Evolutionary conservation across 805 yeast genomes (phyloP).

Genomic region (Lipomyces sp.): DNA sequence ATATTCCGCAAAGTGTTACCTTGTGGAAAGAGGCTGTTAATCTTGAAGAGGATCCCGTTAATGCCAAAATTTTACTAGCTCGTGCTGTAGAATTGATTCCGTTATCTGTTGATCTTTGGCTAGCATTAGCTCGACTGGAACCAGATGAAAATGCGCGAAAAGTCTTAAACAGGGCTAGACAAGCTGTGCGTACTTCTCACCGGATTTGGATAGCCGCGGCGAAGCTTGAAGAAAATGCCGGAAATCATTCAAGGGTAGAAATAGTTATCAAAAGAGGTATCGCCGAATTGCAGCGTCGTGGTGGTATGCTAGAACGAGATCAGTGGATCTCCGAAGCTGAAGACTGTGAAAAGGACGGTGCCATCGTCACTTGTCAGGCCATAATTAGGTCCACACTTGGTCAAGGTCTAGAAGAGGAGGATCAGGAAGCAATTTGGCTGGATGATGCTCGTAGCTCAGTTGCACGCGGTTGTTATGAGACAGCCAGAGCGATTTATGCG

Average conservation of each 20-base stretch:
- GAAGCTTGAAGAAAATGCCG: constrained; percentile 64
- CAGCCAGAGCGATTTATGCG: constrained; percentile 56
- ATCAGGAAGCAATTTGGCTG: constrained; percentile 46
- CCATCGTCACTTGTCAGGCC: constrained; percentile 56
- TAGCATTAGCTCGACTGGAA: constrained; percentile 56
- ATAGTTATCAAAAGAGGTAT: constrained; percentile 58
- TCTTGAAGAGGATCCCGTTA: constrained; percentile 58
- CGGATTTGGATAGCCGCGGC: constrained; percentile 74
- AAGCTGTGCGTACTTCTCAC: constrained; percentile 53
- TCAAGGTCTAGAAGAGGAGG: constrained; percentile 42
- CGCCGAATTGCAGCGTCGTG: constrained; percentile 49
- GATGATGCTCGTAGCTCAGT: constrained; percentile 48
- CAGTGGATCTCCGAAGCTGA: constrained; percentile 65
- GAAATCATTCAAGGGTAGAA: constrained; percentile 50
- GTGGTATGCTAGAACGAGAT: constrained; percentile 46
- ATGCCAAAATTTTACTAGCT: constrained; percentile 57
- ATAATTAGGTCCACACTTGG: constrained; percentile 54
- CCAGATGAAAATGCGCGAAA: constrained; percentile 55
- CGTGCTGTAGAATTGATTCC: constrained; percentile 78
- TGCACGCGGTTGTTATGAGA: constrained; percentile 41
- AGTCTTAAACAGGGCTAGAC: constrained; percentile 65
- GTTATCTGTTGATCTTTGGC: constrained; percentile 67
- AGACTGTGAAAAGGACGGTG: constrained; percentile 55
- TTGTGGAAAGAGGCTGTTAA: constrained; percentile 75
- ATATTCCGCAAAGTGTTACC: constrained; percentile 57